Percentiles rank a stretch among this genome's conserved stretches.
phyloP scores from a whole-genome alignment of 352 stramenopile genomes.

The Phytopythium helicoides region DNA sequence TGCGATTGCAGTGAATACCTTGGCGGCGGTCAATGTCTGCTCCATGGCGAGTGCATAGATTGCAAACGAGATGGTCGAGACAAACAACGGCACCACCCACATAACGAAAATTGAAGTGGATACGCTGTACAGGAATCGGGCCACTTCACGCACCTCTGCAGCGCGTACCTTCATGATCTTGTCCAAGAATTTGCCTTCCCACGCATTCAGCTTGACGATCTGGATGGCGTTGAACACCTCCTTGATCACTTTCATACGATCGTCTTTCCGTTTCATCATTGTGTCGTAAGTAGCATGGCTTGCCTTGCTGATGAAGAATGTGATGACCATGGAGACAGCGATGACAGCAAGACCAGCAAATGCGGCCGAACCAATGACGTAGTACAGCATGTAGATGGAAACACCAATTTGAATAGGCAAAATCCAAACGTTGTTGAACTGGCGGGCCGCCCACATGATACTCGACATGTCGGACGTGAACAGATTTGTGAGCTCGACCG shows the following conservation, averaged over 20 bases:
- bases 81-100: constrained; percentile 38
- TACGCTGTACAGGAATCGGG: constrained; percentile 38
- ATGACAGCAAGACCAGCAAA: constrained; percentile 45
- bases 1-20: constrained; percentile 48
- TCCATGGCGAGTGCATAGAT: constrained; percentile 40
- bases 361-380: constrained; percentile 23
- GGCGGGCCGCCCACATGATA: constrained; percentile 26
- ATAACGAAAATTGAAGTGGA: constrained; percentile 52
- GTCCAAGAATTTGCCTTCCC: constrained; percentile 74
- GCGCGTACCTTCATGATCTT: constrained; percentile 55
- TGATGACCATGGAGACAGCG: constrained; percentile 22
- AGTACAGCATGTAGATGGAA: constrained; percentile 37
- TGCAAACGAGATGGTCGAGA: constrained; percentile 43
- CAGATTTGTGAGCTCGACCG: constrained; percentile 37
- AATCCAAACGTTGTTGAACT: constrained; percentile 49
- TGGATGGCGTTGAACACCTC: constrained; percentile 92
- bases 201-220: constrained; percentile 96
- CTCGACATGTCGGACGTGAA: constrained; percentile 32
- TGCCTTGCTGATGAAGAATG: constrained; percentile 43
- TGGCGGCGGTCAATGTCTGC: constrained; percentile 39
- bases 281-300: constrained; percentile 47
- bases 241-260: constrained; percentile 87
- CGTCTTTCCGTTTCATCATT: constrained; percentile 87
- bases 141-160: constrained; percentile 67
- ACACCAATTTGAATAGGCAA: constrained; percentile 33